A percentile compares a stretch with the other conserved stretches of the same genome.
These are phyloP conservation scores for Byssochlamys sp. DNA, from an alignment of 2,329 filamentous ascomycete genomes.

Conservation along the genomic window DNA sequence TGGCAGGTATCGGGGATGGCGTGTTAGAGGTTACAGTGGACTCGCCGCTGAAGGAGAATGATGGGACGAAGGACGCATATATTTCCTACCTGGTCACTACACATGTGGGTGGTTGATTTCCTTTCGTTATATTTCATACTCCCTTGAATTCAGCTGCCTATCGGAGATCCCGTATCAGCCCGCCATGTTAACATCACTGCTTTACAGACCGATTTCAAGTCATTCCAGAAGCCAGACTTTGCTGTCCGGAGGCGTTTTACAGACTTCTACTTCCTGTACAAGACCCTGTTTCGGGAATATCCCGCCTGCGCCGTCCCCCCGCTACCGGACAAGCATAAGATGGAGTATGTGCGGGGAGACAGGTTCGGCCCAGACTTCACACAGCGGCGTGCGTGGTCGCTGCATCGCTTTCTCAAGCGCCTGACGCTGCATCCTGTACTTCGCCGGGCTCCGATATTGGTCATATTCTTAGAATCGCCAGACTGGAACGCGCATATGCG, in stretches of 20 bases:
- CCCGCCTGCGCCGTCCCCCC: conserved; percentile 87
- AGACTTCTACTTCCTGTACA: conserved; percentile 94
- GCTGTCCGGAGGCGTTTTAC: conserved; percentile 84
- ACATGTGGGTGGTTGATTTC: conserved; percentile 48
- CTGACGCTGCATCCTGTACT: conserved; percentile 81
- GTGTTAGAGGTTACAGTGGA: conserved; percentile 74
- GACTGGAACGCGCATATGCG: conserved; percentile 98
- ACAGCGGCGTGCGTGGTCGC: conserved; percentile 71
- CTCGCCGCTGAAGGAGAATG: conserved; percentile 83
- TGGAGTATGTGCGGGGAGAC: conserved; percentile 95
- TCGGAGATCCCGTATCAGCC: neutral
- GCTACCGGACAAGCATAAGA: conserved; percentile 94
- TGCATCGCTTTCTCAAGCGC: conserved; percentile 82
- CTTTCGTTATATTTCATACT: conserved; percentile 1
- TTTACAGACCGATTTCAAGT: conserved; percentile 76
- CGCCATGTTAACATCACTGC: conserved; percentile 5
- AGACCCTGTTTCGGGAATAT: conserved; percentile 76
- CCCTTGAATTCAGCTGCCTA: conserved; percentile 10
- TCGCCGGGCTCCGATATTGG: conserved; percentile 69
- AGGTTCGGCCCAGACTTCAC: conserved; percentile 92
- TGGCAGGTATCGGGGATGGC: conserved; percentile 60
- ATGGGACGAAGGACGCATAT: conserved; percentile 92
- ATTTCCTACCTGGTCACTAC: conserved; percentile 92
- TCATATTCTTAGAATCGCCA: conserved; percentile 79
- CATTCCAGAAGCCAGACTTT: conserved; percentile 74